Evolutionary conservation across 805 yeast genomes (phyloP), one percentile per base, ranked within the genome.

Genomic region (Candida silvicultrix): DNA sequence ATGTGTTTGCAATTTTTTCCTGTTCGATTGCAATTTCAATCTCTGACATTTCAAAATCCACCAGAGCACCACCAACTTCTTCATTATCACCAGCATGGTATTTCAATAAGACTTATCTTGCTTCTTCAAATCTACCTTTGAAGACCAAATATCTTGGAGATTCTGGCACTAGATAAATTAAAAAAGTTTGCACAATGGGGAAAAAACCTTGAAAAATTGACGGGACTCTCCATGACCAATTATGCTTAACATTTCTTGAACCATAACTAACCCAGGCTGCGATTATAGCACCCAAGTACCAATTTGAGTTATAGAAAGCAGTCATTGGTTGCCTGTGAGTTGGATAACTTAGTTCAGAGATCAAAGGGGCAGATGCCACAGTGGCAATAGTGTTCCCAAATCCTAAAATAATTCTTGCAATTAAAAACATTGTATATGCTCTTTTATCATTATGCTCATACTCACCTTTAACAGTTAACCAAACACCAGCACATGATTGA

Each of bases 181-280:
- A 18, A 4, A 23, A 4, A 5, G 64, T 67, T 5, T 12, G 66
- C 37, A 69, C 43, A 16, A 65, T 54, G 4, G 49, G 5, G 45
- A 71, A 58, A 10, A 63, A 55, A 23, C 69, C 73, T 58, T 77
- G 82, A 38, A 77, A 51, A 41, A 65, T 65, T 12, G 77, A 65
- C 22, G 82, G 81, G 42, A 76, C 62, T 58, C 76, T 72, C 81
- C 81, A 77, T 32, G 69, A 61, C 66, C 69, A 67, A 22, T 60
- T 52, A 41, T 54, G 43, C 14, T 22, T 21, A 7, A 50, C 25
- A 38, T 43, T 39, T 42, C 55, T 57, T n/a, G 75, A 63, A 53
- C 77, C 79, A 49, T 64, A 73, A 2, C 75, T 66, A 41, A 67
- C 65, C 71, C 75, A 68, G 11, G 78, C 73, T 9, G 78, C 75